These are phyloP conservation scores for Bruguiera gymnorhiza DNA, from an alignment of 345 rosid genomes.

Conservation along the genomic window DNA sequence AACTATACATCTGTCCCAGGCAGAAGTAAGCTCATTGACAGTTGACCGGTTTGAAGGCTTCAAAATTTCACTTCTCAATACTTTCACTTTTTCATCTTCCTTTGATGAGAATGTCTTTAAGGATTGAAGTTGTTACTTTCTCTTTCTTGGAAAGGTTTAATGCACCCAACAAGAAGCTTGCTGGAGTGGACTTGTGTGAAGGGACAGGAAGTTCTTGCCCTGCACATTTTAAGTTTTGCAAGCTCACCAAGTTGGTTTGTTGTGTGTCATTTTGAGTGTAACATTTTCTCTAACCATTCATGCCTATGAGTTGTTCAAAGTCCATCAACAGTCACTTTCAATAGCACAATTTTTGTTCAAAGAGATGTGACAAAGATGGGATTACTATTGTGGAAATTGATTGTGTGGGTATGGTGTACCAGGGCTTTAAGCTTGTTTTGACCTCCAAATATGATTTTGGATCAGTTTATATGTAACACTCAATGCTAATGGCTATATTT, in stretches of 20 bases:
- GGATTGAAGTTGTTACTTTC: slow-evolving; percentile 30
- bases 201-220: slow-evolving; percentile 38
- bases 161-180: slow-evolving; percentile 34
- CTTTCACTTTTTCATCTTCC: slow-evolving; percentile 5
- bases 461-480: neutral
- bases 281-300: slow-evolving; percentile 20
- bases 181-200: slow-evolving; percentile 38
- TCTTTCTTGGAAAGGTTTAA: slow-evolving; percentile 38
- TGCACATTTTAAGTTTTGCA: slow-evolving; percentile 39
- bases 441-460: slow-evolving; percentile 10
- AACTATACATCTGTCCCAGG: too few relatives aligned
- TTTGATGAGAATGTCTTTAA: slow-evolving; percentile 16
- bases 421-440: slow-evolving; percentile 5
- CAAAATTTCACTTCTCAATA: slow-evolving; percentile 3
- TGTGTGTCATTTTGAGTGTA: slow-evolving; percentile 24
- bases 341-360: slow-evolving; percentile 15
- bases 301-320: slow-evolving; percentile 4
- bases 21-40: too few relatives aligned
- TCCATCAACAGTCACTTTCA: slow-evolving; percentile 16
- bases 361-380: slow-evolving; percentile 17
- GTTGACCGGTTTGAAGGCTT: neutral
- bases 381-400: slow-evolving; percentile 15
- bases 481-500: slow-evolving; percentile 10
- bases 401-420: slow-evolving; percentile 3
- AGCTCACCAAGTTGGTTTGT: slow-evolving; percentile 28